Evolutionary conservation across 345 rosid genomes (phyloP).

Genomic region (Salix purpurea): DNA sequence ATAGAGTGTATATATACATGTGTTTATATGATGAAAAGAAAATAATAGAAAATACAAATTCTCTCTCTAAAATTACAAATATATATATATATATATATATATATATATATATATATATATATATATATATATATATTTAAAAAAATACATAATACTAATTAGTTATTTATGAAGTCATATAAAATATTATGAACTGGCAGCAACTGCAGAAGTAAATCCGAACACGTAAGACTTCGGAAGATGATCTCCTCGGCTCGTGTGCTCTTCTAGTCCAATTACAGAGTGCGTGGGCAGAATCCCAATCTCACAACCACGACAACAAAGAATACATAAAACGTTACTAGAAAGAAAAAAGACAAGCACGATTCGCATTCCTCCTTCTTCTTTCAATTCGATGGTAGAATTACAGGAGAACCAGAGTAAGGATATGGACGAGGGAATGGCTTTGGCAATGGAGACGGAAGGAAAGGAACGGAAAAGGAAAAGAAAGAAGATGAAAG

Average conservation of each 20-base stretch:
- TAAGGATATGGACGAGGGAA: not conserved
- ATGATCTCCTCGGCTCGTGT: not conserved
- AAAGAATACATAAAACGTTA: not conserved
- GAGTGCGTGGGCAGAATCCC: not conserved
- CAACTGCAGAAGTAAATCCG: not conserved
- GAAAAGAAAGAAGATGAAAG: conserved; percentile 3
- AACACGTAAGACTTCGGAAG: not conserved
- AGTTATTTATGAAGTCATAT: too few species aligned
- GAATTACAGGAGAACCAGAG: not conserved
- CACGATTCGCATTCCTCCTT: not conserved
- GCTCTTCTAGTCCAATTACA: too few species aligned
- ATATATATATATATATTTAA: too few species aligned
- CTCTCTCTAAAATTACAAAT: too few species aligned
- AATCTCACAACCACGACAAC: not conserved
- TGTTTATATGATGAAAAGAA: too few species aligned
- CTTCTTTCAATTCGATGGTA: not conserved
- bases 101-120: too few species aligned
- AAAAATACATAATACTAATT: too few species aligned
- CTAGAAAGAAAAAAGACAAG: not conserved
- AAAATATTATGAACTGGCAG: not conserved
- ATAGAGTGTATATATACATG: too few species aligned
- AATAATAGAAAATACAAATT: too few species aligned
- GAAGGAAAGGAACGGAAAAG: conserved; percentile 9
- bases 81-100: too few species aligned
- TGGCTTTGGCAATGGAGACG: not conserved